Evolutionary conservation across 139 green algal genomes (phyloP), one percentile per base, ranked within the genome.

Genomic region (Pseudopediastrum boryanum): DNA sequence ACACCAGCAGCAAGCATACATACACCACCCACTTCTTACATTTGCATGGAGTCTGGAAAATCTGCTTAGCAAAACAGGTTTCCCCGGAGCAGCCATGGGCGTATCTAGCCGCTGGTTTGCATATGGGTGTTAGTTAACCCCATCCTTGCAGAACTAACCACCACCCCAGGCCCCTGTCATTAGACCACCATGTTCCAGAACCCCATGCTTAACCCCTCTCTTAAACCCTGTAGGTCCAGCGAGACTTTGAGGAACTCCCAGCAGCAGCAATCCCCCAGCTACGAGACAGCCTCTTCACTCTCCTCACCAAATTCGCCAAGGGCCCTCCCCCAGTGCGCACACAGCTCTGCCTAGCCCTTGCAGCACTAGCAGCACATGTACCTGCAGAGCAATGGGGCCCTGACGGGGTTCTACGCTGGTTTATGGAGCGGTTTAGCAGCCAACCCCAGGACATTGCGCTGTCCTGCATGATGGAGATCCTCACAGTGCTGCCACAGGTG

Each of bases 221-320:
- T 4, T 59, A 3, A 27, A 7, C 19, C 52, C 8, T 41, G 38
- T 86, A 96, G 91, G 89, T 98, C 4, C 90, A 95, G 75, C 81
- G 90, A 0, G 94, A 98, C 76, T 98, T 93, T 86, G 94, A 98
- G 71, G 94, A 98, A 84, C 89, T 98, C 31, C 93, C 92, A 4
- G 72, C 69, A 1, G 58, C 80, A 0, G 85, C 92, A 2, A 80
- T 88, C 19, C 44, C 67, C 43, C 80, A 68, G 43, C 84, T 98
- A 70, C 85, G 93, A 4, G 87, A 95, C 48, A 92, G 87, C 51
- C 69, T 98, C 5, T n/a, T 98, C 39, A 38, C 74, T 8, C 82
- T 98, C 62, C 79, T 97, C 21, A 59, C 95, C 12, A 80, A 77
- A n/a, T 90, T 89, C 78, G 73, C 59, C 39, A 81, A 86, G 27